Evolutionary conservation across 768 basidiomycete genomes (phyloP), one percentile per base, ranked within the genome.

Genomic region (Boletus insuetus): DNA sequence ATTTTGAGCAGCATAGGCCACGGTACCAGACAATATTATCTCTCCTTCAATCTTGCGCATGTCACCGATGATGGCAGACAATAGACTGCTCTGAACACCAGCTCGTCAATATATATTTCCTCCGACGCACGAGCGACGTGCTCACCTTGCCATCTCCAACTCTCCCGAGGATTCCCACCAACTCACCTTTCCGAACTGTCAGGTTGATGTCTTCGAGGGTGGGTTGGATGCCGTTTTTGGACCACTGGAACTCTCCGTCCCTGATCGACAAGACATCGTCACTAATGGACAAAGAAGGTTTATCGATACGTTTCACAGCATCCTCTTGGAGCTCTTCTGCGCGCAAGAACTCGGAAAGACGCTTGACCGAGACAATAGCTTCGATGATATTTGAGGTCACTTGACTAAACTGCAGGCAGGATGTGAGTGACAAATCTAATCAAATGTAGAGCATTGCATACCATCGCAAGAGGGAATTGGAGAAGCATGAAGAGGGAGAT

Each of bases 61-160:
- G 55, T 94, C 92, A 3, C 94, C 94, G 40, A 94, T 84, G 52
- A 94, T 85, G 0, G 91, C 89, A 2, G 86, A 85, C 40, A 91
- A 63, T 24, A 93, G 69, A 66, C 86, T 89, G 9, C 86, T 84
- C 89, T 89, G 37, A 31, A 6, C 12, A 38, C 29, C 24, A 4
- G 2, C 10, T 4, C 5, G 10, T 53, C 37, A 45, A 19, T 31
- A 17, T 54, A 46, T n/a, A 61, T 0, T 56, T 26, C 53, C 16
- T 20, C 13, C 24, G 12, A 22, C 2, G 19, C 22, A 4, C 22
- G 5, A 37, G 29, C 10, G 19, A 53, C 19, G 37, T 3, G 19
- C 70, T 49, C 56, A 86, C 89, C 81, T 98, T 98, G 51, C 96
- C 95, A 38, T 85, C 82, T 10, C 94, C 95, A 22, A 98, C 94